A percentile compares a stretch with the other conserved stretches of the same genome.
Conservation (phyloP, 805 yeast species). For the Millerozyma acaciae region DNA sequence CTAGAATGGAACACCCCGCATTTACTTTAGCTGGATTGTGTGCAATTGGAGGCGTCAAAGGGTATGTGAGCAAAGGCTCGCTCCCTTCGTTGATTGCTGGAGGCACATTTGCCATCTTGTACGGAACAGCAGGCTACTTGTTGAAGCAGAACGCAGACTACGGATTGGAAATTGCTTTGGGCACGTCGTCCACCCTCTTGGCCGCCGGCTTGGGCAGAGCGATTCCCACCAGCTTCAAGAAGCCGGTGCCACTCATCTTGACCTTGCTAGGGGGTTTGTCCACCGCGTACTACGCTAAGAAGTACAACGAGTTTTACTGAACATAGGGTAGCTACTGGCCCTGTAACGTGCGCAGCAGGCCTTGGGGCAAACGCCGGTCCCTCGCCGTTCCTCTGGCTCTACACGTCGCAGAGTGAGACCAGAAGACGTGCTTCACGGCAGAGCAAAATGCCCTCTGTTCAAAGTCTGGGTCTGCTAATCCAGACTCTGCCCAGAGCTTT, state of each 20-base stretch:
- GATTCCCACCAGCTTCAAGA: slow-evolving; percentile 51
- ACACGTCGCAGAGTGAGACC: too few species aligned
- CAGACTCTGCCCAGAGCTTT: too few species aligned
- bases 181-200: slow-evolving; percentile 61
- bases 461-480: too few species aligned
- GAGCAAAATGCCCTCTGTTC: too few species aligned
- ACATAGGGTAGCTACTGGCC: not conserved
- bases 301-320: slow-evolving; percentile 67
- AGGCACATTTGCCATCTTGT: slow-evolving; percentile 51
- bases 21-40: slow-evolving; percentile 66
- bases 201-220: slow-evolving; percentile 75
- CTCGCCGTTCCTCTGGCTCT: too few species aligned
- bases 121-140: slow-evolving; percentile 72
- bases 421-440: too few species aligned
- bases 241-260: slow-evolving; percentile 73
- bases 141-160: slow-evolving; percentile 67
- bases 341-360: too few species aligned
- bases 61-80: slow-evolving; percentile 65
- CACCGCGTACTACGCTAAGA: slow-evolving; percentile 65
- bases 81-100: slow-evolving; percentile 83
- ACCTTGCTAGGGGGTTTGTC: slow-evolving; percentile 61
- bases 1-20: slow-evolving; percentile 69
- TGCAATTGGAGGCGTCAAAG: slow-evolving; percentile 67
- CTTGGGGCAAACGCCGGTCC: too few species aligned
- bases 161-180: slow-evolving; percentile 79